A percentile compares a stretch with the other conserved stretches of the same genome.
Conservation (phyloP, 345 rosid genomes). For the Mallotus nudiflorus region DNA sequence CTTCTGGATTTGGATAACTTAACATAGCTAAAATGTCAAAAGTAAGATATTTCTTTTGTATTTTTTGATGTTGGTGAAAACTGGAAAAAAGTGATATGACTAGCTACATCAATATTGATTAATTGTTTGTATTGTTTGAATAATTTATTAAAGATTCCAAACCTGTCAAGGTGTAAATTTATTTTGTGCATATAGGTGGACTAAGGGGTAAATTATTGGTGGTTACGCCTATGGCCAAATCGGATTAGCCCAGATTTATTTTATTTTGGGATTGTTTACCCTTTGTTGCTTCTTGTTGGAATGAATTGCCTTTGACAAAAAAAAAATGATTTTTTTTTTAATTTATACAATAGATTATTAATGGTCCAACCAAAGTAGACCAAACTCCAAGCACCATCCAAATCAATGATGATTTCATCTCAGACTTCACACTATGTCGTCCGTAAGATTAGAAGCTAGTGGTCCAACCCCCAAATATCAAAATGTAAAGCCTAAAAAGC, state of each 20-base stretch:
- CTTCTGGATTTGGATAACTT: neutral
- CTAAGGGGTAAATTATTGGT: too few relatives aligned
- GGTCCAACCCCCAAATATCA: constrained; percentile 26
- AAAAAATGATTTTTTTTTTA: too few relatives aligned
- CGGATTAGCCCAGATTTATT: too few relatives aligned
- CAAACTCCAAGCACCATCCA: constrained; percentile 10
- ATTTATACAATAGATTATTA: neutral
- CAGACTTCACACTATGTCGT: constrained; percentile 14
- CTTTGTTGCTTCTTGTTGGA: neutral
- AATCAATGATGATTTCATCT: constrained; percentile 31
- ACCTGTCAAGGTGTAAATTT: neutral
- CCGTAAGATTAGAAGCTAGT: constrained; percentile 8
- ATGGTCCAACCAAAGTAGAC: constrained; percentile 16
- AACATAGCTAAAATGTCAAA: neutral
- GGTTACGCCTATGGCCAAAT: too few relatives aligned
- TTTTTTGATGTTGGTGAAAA: neutral
- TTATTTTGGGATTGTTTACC: neutral
- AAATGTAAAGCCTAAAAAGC: neutral
- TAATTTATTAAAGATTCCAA: constrained; percentile 3
- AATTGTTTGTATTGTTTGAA: neutral
- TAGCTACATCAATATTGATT: neutral
- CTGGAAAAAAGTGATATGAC: neutral
- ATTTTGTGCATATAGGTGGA: neutral
- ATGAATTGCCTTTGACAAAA: too few relatives aligned
- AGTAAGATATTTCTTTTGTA: neutral